Conservation (phyloP, 1,284 basidiomycete genomes). For the Agroathelia rolfsii region DNA sequence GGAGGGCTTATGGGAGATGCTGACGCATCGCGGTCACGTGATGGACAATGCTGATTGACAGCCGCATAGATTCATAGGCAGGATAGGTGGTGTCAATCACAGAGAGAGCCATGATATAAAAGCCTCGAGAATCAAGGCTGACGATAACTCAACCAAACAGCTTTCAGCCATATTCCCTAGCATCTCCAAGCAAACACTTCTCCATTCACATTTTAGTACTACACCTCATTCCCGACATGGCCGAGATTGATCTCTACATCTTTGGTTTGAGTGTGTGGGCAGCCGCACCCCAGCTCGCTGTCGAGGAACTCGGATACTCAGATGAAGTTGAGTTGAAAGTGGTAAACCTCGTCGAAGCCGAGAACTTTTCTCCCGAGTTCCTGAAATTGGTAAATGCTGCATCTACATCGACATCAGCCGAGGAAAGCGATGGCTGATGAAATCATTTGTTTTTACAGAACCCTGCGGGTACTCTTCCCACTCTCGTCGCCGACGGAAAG, state of each 20-base stretch:
- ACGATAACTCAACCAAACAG: too few relatives aligned
- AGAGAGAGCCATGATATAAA: too few relatives aligned
- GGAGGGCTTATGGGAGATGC: too few relatives aligned
- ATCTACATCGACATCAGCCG: not conserved
- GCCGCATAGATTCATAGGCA: too few relatives aligned
- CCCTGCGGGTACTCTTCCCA: conserved; percentile 44
- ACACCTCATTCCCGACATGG: too few relatives aligned
- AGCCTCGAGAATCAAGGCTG: too few relatives aligned
- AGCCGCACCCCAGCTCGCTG: conserved; percentile 36
- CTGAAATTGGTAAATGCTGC: conserved; percentile 34
- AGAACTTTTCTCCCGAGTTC: conserved; percentile 54
- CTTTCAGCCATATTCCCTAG: too few relatives aligned
- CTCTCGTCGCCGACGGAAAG: conserved; percentile 34
- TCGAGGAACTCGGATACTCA: conserved; percentile 38
- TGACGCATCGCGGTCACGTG: too few relatives aligned
- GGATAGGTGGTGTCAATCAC: too few relatives aligned
- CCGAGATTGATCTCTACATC: conserved; percentile 27
- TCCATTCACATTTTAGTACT: too few relatives aligned
- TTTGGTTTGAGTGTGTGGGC: conserved; percentile 39
- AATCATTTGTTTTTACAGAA: conserved; percentile 28
- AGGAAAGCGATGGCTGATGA: not conserved
- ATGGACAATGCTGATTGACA: too few relatives aligned
- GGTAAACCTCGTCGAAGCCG: conserved; percentile 40
- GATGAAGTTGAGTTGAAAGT: conserved; percentile 26
- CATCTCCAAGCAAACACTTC: too few relatives aligned